These are phyloP conservation scores for Tausonia pullulans DNA, from an alignment of 1,284 basidiomycete genomes.

Conservation along the genomic window DNA sequence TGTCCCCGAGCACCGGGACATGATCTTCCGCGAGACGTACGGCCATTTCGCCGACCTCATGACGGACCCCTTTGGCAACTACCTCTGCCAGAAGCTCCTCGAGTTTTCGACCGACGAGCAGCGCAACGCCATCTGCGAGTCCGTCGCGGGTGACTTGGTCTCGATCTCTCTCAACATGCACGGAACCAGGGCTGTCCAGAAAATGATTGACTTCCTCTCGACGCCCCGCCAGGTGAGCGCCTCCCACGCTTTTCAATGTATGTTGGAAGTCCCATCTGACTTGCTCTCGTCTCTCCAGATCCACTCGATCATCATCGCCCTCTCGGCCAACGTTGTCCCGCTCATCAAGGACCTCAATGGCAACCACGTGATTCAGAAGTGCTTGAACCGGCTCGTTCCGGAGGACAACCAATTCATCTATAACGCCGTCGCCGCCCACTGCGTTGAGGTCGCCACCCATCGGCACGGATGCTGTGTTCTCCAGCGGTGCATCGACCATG, in stretches of 20 bases:
- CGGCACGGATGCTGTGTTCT: constrained; percentile 98
- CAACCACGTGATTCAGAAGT: constrained; percentile 99
- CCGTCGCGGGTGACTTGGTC: constrained; percentile 91
- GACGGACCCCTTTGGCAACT: constrained; percentile 99
- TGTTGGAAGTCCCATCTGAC: not conserved
- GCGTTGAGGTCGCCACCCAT: constrained; percentile 98
- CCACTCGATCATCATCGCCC: constrained; percentile 89
- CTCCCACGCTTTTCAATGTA: not conserved
- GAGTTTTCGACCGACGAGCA: constrained; percentile 98
- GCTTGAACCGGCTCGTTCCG: constrained; percentile 90
- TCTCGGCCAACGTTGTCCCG: constrained; percentile 95
- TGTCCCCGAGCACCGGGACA: constrained; percentile 85
- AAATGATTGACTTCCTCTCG: constrained; percentile 99
- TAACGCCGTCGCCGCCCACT: constrained; percentile 97
- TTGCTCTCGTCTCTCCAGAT: constrained; percentile 51
- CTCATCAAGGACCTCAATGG: constrained; percentile 99
- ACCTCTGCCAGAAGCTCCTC: constrained; percentile 95
- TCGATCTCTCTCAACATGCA: constrained; percentile 99
- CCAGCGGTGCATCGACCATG: constrained; percentile 97
- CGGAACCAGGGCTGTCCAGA: constrained; percentile 96
- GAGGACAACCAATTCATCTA: constrained; percentile 99
- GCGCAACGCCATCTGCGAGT: constrained; percentile 92
- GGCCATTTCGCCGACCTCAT: constrained; percentile 96
- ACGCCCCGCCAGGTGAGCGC: constrained; percentile 73
- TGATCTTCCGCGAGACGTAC: constrained; percentile 99